Evolutionary conservation across 1,284 basidiomycete species (phyloP).

Genomic region (Fomitopsis pinicola): DNA sequence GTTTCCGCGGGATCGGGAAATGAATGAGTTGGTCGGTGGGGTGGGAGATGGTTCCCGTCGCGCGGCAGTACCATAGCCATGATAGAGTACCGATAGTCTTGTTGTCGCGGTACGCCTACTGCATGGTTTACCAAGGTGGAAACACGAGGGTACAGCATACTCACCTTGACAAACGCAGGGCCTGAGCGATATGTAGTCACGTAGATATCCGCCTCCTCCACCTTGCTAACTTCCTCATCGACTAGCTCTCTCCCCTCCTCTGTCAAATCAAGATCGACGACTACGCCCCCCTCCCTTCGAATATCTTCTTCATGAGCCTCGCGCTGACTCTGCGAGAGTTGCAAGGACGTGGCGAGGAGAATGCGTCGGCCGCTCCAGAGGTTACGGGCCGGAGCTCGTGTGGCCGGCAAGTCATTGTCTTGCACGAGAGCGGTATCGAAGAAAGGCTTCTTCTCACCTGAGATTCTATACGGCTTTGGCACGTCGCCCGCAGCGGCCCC

Average conservation of each 20-base stretch:
- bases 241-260: conserved; percentile 21
- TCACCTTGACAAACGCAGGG: conserved; percentile 60
- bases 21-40: conserved; percentile 67
- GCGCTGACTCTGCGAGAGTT: conserved; percentile 43
- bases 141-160: not conserved
- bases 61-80: conserved; percentile 80
- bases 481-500: conserved; percentile 16
- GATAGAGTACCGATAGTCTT: conserved; percentile 75
- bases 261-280: conserved; percentile 35
- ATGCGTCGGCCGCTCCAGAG: conserved; percentile 51
- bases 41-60: conserved; percentile 53
- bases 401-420: conserved; percentile 14
- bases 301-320: conserved; percentile 57
- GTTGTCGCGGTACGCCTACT: conserved; percentile 49
- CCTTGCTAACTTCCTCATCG: conserved; percentile 30
- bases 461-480: conserved; percentile 24
- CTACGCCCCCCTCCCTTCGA: conserved; percentile 48
- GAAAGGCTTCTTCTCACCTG: conserved; percentile 39
- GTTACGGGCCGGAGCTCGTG: conserved; percentile 15
- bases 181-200: conserved; percentile 69
- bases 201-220: conserved; percentile 60
- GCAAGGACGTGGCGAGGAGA: conserved; percentile 55
- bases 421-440: conserved; percentile 34
- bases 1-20: conserved; percentile 45
- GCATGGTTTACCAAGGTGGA: not conserved